Conservation (phyloP, 1,284 basidiomycete species). For the Sporisorium exsertum region DNA sequence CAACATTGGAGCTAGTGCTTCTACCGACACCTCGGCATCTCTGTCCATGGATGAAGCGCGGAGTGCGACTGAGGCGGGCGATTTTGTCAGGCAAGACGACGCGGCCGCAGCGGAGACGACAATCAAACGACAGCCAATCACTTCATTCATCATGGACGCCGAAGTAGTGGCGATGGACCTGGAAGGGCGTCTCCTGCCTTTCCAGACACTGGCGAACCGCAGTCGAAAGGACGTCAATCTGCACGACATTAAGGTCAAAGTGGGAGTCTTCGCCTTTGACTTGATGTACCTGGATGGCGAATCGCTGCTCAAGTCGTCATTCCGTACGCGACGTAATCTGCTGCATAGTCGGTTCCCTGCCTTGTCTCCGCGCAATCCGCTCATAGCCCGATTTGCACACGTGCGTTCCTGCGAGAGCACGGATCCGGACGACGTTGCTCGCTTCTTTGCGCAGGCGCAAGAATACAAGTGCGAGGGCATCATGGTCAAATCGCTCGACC, state of each 20-base stretch:
- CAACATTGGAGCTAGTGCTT: constrained; percentile 15
- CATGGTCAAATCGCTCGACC: constrained; percentile 84
- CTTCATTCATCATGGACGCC: constrained; percentile 84
- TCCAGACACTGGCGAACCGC: constrained; percentile 61
- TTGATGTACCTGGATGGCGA: constrained; percentile 70
- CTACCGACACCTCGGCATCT: neutral
- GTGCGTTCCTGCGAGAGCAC: constrained; percentile 82
- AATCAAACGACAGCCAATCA: constrained; percentile 19
- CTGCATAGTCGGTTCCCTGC: constrained; percentile 73
- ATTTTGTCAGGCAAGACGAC: neutral
- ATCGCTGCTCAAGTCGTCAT: constrained; percentile 79
- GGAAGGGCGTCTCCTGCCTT: constrained; percentile 60
- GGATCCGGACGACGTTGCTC: constrained; percentile 76
- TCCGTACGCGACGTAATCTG: constrained; percentile 79
- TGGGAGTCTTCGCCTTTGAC: constrained; percentile 66
- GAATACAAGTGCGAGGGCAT: constrained; percentile 87
- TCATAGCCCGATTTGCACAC: constrained; percentile 78
- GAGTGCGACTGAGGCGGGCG: neutral
- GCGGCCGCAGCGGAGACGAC: neutral
- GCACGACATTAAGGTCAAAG: constrained; percentile 64
- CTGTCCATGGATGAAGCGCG: neutral
- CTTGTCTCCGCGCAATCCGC: constrained; percentile 70
- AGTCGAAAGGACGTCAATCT: constrained; percentile 65
- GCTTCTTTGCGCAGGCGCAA: constrained; percentile 83
- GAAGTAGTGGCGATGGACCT: constrained; percentile 74